These are phyloP conservation scores for Cryphonectria japonica DNA, from an alignment of 2,329 filamentous ascomycete genomes.

Conservation along the genomic window DNA sequence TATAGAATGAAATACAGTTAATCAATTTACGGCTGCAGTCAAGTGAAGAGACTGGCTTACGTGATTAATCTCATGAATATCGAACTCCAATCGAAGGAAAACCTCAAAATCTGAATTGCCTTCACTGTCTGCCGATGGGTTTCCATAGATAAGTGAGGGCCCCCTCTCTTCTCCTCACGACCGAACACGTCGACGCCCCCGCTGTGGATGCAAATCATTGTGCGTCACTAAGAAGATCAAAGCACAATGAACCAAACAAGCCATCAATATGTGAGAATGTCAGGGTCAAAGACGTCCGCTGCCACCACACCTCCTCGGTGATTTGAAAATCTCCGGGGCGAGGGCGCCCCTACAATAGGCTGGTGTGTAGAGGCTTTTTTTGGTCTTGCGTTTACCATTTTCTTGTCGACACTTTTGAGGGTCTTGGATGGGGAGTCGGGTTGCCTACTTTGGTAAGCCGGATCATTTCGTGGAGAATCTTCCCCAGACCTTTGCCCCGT, in stretches of 20 bases:
- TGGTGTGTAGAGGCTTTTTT: no score
- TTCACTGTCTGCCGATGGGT: not conserved
- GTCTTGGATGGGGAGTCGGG: not conserved
- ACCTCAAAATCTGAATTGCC: not conserved
- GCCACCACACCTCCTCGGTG: not conserved
- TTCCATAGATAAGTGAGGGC: not conserved
- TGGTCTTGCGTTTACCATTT: not conserved
- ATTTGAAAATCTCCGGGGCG: not conserved
- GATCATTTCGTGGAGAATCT: not conserved
- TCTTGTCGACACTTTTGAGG: not conserved
- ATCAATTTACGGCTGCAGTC: not conserved
- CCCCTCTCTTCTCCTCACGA: constrained; percentile 5
- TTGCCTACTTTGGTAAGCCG: constrained; percentile 12
- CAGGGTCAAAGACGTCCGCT: not conserved
- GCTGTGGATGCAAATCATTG: constrained; percentile 1
- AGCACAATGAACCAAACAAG: not conserved
- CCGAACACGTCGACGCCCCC: constrained; percentile 1
- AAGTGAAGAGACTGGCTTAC: not conserved
- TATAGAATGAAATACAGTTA: not conserved
- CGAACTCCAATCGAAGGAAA: not conserved
- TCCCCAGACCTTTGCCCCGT: constrained; percentile 12
- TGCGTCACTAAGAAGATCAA: not conserved
- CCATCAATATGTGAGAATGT: not conserved
- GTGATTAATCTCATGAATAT: not conserved
- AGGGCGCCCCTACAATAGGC: not conserved